Evolutionary conservation across 2,329 filamentous ascomycete genomes (phyloP).

Genomic region (Cercospora nicotianae): DNA sequence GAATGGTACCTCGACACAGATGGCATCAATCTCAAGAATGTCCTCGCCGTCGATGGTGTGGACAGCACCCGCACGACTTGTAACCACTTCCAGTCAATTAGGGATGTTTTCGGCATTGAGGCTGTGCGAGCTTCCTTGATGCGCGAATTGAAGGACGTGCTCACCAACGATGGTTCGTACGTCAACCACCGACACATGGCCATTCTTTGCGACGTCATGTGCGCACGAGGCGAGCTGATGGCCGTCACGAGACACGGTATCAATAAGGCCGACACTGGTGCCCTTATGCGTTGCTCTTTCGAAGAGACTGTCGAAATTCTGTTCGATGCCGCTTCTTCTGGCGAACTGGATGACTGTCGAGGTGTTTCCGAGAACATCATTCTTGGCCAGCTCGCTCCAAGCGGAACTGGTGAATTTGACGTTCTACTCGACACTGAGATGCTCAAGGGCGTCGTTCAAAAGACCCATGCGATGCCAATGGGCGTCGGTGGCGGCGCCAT

Average conservation of each 20-base stretch:
- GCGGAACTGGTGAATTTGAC: conserved; percentile 95
- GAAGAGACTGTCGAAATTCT: conserved; percentile 99
- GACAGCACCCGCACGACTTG: conserved; percentile 84
- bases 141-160: conserved; percentile 83
- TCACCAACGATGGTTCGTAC: conserved; percentile 98
- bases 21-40: conserved; percentile 80
- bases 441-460: conserved; percentile 90
- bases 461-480: conserved; percentile 51
- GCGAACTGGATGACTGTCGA: conserved; percentile 94
- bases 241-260: conserved; percentile 98
- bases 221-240: conserved; percentile 87
- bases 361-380: conserved; percentile 99
- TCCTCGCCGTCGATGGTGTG: conserved; percentile 83
- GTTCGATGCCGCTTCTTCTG: conserved; percentile 88
- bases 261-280: conserved; percentile 95
- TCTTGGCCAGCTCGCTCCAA: conserved; percentile 92
- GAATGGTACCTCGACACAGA: conserved; percentile 97
- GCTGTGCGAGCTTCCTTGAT: conserved; percentile 84
- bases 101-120: conserved; percentile 94
- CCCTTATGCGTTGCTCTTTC: conserved; percentile 98
- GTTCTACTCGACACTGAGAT: conserved; percentile 91
- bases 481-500: conserved; percentile 78
- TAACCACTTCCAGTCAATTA: conserved; percentile 93
- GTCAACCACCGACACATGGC: conserved; percentile 98
- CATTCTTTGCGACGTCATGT: conserved; percentile 96